Evolutionary conservation across 495 filamentous ascomycete genomes (phyloP).

Genomic region (Bathelium albidoporum): DNA sequence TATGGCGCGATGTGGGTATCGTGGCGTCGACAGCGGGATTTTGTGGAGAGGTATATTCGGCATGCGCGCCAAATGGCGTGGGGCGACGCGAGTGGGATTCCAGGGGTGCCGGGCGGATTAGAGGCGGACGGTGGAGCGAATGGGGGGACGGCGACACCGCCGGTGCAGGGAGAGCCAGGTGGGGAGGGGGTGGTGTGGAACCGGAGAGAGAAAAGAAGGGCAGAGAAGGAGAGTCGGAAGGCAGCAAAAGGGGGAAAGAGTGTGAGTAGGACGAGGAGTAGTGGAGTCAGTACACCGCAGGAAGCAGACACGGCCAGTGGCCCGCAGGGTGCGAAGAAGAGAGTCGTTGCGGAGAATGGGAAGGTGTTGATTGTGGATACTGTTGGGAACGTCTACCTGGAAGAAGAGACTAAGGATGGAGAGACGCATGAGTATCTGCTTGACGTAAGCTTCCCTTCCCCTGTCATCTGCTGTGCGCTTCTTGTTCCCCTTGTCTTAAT

Average conservation of each 20-base stretch:
- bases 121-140: constrained; percentile 40
- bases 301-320: constrained; percentile 29
- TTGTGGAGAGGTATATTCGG: constrained; percentile 81
- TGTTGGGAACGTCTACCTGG: constrained; percentile 80
- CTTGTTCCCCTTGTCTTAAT: neutral
- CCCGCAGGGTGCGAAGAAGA: constrained; percentile 62
- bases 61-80: constrained; percentile 81
- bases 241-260: constrained; percentile 38
- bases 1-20: constrained; percentile 73
- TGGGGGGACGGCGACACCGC: constrained; percentile 31
- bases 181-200: constrained; percentile 51
- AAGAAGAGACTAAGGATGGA: constrained; percentile 81
- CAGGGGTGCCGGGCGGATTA: constrained; percentile 47
- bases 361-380: constrained; percentile 91
- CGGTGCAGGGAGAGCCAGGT: constrained; percentile 6
- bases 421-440: constrained; percentile 71
- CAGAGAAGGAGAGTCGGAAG: constrained; percentile 71
- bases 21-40: constrained; percentile 82
- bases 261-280: constrained; percentile 36
- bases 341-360: constrained; percentile 84
- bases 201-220: constrained; percentile 74
- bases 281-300: constrained; percentile 29
- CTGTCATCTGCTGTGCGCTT: neutral
- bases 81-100: constrained; percentile 64
- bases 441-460: constrained; percentile 46